Base-by-base conservation (phyloP, 2,329 filamentous ascomycete genomes). In the Colletotrichum magnum region DNA sequence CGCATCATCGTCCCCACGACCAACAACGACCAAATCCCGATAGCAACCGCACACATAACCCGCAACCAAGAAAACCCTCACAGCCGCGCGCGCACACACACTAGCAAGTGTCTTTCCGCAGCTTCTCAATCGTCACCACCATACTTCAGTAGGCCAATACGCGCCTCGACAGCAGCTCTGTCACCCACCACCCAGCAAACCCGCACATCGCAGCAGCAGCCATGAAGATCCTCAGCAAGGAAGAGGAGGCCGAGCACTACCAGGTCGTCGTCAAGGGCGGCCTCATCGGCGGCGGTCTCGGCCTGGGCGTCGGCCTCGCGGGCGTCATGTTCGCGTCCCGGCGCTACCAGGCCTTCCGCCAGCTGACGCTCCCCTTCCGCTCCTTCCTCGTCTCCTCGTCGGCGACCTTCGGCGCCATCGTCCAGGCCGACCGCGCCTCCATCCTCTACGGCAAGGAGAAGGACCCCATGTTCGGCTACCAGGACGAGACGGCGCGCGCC, bases 171-270 rank as follows among this genome's bases (percentile, higher is more conserved):
- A 36, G 3, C 21, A 24, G 21, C n/a, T 7, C n/a, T 41, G 12
- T 15, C 36, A 61, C 21, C 50, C 41, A 6, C 41, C 13, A 16
- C 24, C 12, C 18, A 16, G 16, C 21, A 53, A 28, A 39, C 36
- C 12, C 47, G 18, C 60, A 63, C 45, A 70, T 73, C 73, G 73
- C 21, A 24, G 21, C 75, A 81, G 86, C 75, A 81, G 86, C 58
- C 72, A 99, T 98, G 96, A 98, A 98, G 92, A 86, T 98, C 78
- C 88, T 98, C 79, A 97, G 93, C 76, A 94, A 95, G 80, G 94
- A 98, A 89, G 94, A 98, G 84, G 95, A 98, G 84, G 80, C 86
- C 70, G 93, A 89, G 62, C 95, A 98, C 88, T 97, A 97, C 88
- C 84, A 86, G 79, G 85, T 88, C 69, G 96, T 97, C 70, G 78